A percentile compares a stretch with the other conserved stretches of the same genome.
Evolutionary conservation across 768 basidiomycete species (phyloP).

Genomic region (Royoungia palumana): DNA sequence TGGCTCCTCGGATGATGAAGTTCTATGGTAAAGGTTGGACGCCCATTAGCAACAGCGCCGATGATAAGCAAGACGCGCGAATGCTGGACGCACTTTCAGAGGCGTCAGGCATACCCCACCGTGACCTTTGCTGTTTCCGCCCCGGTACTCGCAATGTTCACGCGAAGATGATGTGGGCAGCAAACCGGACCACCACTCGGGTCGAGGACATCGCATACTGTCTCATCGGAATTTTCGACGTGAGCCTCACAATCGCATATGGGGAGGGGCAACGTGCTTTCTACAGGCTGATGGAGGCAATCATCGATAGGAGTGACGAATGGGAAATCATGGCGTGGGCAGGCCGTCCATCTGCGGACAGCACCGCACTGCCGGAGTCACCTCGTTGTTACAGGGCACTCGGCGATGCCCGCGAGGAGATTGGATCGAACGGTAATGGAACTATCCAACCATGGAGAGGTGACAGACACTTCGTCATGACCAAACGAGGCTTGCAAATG

Average conservation of each 20-base stretch:
- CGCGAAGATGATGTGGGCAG: constrained; percentile 33
- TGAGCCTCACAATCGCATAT: constrained; percentile 33
- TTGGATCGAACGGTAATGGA: neutral
- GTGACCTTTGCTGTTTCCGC: constrained; percentile 23
- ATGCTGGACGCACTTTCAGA: constrained; percentile 25
- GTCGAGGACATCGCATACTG: constrained; percentile 33
- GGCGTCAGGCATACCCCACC: constrained; percentile 25
- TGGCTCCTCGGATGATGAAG: constrained; percentile 30
- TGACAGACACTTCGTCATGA: constrained; percentile 29
- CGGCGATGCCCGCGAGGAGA: neutral
- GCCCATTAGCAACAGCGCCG: constrained; percentile 21
- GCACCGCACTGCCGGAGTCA: constrained; percentile 30
- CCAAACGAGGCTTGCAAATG: constrained; percentile 31
- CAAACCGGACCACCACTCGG: constrained; percentile 32
- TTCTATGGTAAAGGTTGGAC: constrained; percentile 29
- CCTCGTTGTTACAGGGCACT: constrained; percentile 28
- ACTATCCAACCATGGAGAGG: constrained; percentile 19
- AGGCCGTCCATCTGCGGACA: constrained; percentile 24
- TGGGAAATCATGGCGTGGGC: constrained; percentile 35
- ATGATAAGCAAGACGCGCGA: constrained; percentile 25
- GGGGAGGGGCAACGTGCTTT: constrained; percentile 34
- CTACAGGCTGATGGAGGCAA: constrained; percentile 28
- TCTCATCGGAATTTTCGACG: constrained; percentile 34
- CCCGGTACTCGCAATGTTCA: constrained; percentile 26
- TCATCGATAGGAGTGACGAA: constrained; percentile 26